Conservation (phyloP, 2,329 filamentous ascomycete species). For the Kalaharituber pfeilii region DNA sequence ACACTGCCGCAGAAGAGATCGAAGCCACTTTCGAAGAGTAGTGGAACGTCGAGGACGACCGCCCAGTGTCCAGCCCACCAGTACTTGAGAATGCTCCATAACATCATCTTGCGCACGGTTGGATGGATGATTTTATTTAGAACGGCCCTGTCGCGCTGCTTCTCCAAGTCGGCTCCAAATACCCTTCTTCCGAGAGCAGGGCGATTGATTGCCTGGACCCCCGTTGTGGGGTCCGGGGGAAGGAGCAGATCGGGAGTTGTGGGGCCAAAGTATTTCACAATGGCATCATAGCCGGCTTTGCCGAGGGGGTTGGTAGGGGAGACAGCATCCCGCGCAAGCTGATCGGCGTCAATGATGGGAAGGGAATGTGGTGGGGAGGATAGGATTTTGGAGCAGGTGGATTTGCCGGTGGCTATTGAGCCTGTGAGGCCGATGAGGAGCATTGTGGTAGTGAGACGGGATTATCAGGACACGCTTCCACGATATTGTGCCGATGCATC, state of each 20-base stretch:
- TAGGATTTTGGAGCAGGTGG: conserved; percentile 76
- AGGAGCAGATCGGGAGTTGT: conserved; percentile 67
- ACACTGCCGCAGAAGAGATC: conserved; percentile 74
- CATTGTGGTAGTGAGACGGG: too few species aligned
- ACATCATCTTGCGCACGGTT: conserved; percentile 69
- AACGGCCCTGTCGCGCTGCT: conserved; percentile 51
- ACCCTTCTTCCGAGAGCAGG: conserved; percentile 69
- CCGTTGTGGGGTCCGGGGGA: conserved; percentile 27
- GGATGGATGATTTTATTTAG: conserved; percentile 89
- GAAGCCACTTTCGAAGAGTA: conserved; percentile 77
- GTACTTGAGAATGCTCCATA: conserved; percentile 49
- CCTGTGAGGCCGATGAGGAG: conserved; percentile 89
- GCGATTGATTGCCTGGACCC: conserved; percentile 48
- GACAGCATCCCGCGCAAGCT: conserved; percentile 82
- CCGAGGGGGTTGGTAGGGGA: conserved; percentile 54
- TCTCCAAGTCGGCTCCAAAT: conserved; percentile 61
- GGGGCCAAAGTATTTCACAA: conserved; percentile 63
- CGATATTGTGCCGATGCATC: too few species aligned
- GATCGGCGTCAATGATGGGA: conserved; percentile 84
- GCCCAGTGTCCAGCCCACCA: conserved; percentile 70
- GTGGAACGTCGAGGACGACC: conserved; percentile 76
- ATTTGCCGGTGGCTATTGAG: conserved; percentile 96
- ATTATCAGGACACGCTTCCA: too few species aligned
- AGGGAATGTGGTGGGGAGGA: conserved; percentile 64
- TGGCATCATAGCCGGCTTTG: conserved; percentile 55